Evolutionary conservation across 371 early-diverging fungal species (phyloP), one percentile per base, ranked within the genome.

Genomic region (Quaeritorhiza haematococci): DNA sequence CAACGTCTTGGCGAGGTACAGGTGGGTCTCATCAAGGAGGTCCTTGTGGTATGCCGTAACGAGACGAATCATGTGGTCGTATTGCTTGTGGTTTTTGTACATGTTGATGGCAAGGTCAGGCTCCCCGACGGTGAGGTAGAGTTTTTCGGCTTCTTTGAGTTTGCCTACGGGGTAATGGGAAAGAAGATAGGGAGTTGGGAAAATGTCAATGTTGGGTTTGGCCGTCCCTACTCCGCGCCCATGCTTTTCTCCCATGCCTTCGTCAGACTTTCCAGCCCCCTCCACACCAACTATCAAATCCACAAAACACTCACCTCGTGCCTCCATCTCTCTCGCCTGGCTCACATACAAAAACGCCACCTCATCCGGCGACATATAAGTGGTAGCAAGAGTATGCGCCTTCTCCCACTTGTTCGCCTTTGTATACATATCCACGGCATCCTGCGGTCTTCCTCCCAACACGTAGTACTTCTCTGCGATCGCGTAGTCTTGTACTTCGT

Each of bases 91-190:
- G 48, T 75, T 78, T 49, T 78, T 82, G 72, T 82, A 80, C 82
- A 82, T 82, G 54, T 76, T 76, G 58, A 82, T 82, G 27, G 82
- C 82, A 5, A 76, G 62, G 55, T 82, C 82, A 1, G 80, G 78
- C 53, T 80, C 78, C 26, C 69, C 65, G 30, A 78, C 68, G 13
- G 74, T 69, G 8, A 79, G 61, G 59, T 79, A 82, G 21, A 82
- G 62, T 53, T 72, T 74, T 48, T 82, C 82, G 17, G 82, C 82
- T 19, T 82, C 80, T 49, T 73, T 69, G 29, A 75, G 59, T 28
- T 75, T 71, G 33, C 71, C 78, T 49, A 49, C 7, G 42, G 3
- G 21, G 24, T 28, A 28, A 2, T 24, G 3, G 3, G 42, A 32
- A 42, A 5, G 19, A 2, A 53, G 26, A 53, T 5, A 53, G n/a